These are phyloP conservation scores for Spiromastix sp. DNA, from an alignment of 2,329 filamentous ascomycete genomes.

Conservation along the genomic window DNA sequence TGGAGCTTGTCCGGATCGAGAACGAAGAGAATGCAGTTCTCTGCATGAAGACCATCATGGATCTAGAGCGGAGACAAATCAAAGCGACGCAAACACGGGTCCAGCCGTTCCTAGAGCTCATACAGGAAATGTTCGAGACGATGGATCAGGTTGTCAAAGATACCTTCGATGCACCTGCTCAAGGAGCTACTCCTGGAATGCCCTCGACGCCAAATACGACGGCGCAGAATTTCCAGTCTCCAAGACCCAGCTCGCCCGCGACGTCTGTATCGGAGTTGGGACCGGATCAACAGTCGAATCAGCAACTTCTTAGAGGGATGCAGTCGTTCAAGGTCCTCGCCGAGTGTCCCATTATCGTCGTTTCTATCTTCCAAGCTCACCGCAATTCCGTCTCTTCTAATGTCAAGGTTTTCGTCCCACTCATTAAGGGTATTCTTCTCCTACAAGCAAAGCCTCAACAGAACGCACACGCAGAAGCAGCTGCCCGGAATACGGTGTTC, in stretches of 20 bases:
- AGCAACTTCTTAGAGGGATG: conserved; percentile 83
- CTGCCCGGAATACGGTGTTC: conserved; percentile 68
- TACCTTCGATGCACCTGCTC: conserved; percentile 68
- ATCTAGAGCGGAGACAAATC: conserved; percentile 85
- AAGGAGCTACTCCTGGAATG: conserved; percentile 41
- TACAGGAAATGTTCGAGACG: conserved; percentile 89
- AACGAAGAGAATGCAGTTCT: conserved; percentile 99
- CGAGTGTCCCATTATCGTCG: conserved; percentile 97
- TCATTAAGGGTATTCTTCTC: conserved; percentile 82
- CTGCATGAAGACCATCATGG: conserved; percentile 96
- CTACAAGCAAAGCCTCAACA: conserved; percentile 89
- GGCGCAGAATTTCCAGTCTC: conserved; percentile 67
- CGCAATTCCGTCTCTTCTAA: conserved; percentile 68
- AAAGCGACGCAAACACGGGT: conserved; percentile 74
- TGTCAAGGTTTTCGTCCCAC: conserved; percentile 81
- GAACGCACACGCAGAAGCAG: conserved; percentile 79
- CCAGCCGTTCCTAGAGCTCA: conserved; percentile 80
- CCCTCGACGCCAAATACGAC: conserved; percentile 42
- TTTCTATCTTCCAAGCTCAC: conserved; percentile 95
- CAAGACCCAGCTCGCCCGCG: conserved; percentile 80
- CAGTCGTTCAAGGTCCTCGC: conserved; percentile 98
- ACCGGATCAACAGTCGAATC: conserved; percentile 69
- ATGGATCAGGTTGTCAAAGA: conserved; percentile 94
- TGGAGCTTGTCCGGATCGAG: conserved; percentile 78
- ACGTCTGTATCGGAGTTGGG: conserved; percentile 72